Base-by-base conservation (phyloP, 2,329 filamentous ascomycete genomes). In the Leptographium procerum region DNA sequence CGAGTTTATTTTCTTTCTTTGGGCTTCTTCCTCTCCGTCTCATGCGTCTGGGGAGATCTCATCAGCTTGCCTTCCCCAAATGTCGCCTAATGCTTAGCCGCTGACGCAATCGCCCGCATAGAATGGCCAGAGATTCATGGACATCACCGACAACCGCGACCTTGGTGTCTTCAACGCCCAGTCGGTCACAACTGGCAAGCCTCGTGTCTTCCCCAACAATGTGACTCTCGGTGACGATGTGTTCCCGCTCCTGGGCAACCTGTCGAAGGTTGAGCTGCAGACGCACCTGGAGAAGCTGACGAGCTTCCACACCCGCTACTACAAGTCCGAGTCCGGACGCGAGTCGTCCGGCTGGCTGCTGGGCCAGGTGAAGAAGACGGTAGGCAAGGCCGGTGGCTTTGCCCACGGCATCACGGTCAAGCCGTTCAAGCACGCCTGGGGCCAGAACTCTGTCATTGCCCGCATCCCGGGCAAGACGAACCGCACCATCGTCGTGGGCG, bases 311-410 rank as follows among this genome's bases (percentile, higher is more conserved):
- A 92, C 88, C 1, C 83, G 89, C 65, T 91, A 91, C 76, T 91
- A 88, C 75, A 87, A 67, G 71, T 89, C 86, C 34, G 78, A 86
- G 48, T 87, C 85, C 67, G 94, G 92, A 24, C 82, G 82, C 3
- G 78, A 96, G 72, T 96, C 91, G 0, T 94, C 91, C 2, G 85
- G 87, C 64, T 99, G 92, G 92, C 79, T 97, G 36, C 80, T 91
- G 28, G 75, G 79, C 59, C 87, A 87, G 68, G 87, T 96, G 59
- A 82, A 85, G 63, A 74, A 82, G 54, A 87, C 88, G 16, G 81
- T 96, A 65, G 76, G 81, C 55, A 79, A 84, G 19, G 84, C 89
- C 1, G 88, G 87, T 47, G 89, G 88, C 9, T 77, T 83, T 57
- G 73, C 83, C 57, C 69, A 83, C 64, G 82, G 81, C 26, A 89